Evolutionary conservation across 345 rosid genomes (phyloP), one percentile per base, ranked within the genome.

Genomic region (Lagerstroemia speciosa): DNA sequence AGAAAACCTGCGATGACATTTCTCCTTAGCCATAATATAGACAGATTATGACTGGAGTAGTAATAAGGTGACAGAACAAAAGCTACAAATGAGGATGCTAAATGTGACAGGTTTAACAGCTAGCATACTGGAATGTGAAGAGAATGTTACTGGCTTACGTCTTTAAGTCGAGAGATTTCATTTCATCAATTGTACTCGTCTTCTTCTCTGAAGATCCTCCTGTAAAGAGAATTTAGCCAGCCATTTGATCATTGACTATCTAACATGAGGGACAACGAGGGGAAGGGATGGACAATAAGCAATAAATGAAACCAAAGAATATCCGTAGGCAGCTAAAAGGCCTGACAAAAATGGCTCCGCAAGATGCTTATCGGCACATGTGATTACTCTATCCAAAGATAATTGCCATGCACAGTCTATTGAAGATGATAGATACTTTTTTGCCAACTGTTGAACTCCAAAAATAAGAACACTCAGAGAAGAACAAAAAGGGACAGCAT

Each of bases 401-500:
- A 9, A 4, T 36, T 36, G 8, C 38, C 5, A 36, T 36, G 38
- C 9, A 2, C 61, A 4, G 38, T n/a, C n/a, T 19, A 19, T 55
- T 22, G 24, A 43, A 43, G 48, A 38, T 17, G 2, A 24, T 19
- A 11, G 65, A 62, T 62, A 40, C 0, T 32, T 8, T 64, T 22
- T 17, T 26, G 20, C 26, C 24, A 24, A 32, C 6, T 19, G 17
- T 33, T 19, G 12, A 2, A 63, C 4, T 50, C 8, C 38, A 41
- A 17, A 16, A 57, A 12, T 15, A 67, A 34, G 65, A 31, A 63
- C 5, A 32, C 66, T 48, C 19, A 67, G 24, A 62, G 64, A 72
- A 69, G 72, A 46, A 37, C 65, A 53, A 37, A 48, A 64, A 76
- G 64, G 64, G 69, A 66, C 16, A 67, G 31, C 69, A 31, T 30